These are phyloP conservation scores for Colletotrichum sp. DNA, from an alignment of 2,329 filamentous ascomycete species.

Conservation along the genomic window DNA sequence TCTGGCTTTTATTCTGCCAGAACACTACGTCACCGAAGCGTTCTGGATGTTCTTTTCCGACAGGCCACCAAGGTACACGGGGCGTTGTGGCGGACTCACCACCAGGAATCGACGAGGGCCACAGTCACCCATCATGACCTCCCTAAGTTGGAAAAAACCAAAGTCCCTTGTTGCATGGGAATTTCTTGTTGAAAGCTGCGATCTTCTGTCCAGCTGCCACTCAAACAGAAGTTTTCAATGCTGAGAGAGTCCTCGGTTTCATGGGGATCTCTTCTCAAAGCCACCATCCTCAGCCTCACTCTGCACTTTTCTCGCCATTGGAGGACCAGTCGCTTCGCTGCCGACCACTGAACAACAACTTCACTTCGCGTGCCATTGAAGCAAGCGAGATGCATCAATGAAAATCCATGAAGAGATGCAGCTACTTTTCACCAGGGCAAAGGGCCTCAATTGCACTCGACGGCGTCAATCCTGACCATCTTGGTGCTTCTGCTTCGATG, in stretches of 20 bases:
- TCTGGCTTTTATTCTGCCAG: neutral
- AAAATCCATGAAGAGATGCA: neutral
- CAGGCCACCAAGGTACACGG: neutral
- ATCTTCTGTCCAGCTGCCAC: too few relatives aligned
- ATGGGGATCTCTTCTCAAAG: too few relatives aligned
- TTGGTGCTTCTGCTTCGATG: too few relatives aligned
- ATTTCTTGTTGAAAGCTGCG: too few relatives aligned
- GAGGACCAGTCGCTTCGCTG: neutral
- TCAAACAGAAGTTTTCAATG: too few relatives aligned
- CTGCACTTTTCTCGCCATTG: neutral
- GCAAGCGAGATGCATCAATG: neutral
- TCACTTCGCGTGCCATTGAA: neutral
- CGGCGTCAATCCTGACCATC: neutral
- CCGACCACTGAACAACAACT: neutral
- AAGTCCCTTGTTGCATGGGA: too few relatives aligned
- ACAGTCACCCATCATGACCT: too few relatives aligned
- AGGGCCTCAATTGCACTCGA: fast-evolving
- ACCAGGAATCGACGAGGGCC: too few relatives aligned
- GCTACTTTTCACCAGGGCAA: fast-evolving
- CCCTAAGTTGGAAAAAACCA: too few relatives aligned
- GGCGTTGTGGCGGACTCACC: neutral
- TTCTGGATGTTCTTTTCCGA: neutral
- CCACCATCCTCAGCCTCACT: neutral
- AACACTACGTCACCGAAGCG: neutral
- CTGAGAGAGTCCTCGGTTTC: too few relatives aligned